These are phyloP conservation scores for Phaffomyces thermotolerans DNA, from an alignment of 805 yeast genomes.

Conservation along the genomic window DNA sequence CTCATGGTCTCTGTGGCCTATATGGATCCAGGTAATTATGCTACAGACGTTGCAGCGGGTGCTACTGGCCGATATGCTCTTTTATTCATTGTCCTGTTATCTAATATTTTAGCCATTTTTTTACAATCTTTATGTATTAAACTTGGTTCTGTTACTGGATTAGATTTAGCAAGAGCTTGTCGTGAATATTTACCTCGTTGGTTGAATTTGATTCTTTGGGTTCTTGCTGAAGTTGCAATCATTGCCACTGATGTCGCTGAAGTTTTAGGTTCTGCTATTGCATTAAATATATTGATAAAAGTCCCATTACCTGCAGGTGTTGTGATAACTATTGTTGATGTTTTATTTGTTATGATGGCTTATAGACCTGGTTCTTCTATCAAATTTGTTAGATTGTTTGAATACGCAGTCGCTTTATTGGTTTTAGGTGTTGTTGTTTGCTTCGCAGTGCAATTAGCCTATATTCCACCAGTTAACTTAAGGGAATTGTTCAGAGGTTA, in stretches of 20 bases:
- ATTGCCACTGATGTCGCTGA: slow-evolving; percentile 92
- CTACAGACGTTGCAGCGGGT: slow-evolving; percentile 86
- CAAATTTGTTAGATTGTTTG: slow-evolving; percentile 66
- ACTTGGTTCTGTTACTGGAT: slow-evolving; percentile 83
- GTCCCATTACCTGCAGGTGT: slow-evolving; percentile 79
- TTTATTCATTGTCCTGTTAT: slow-evolving; percentile 61
- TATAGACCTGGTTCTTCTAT: slow-evolving; percentile 73
- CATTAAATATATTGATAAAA: slow-evolving; percentile 65
- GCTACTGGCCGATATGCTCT: slow-evolving; percentile 70
- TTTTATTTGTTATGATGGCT: slow-evolving; percentile 69
- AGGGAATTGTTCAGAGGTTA: slow-evolving; percentile 56
- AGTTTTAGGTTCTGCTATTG: slow-evolving; percentile 88
- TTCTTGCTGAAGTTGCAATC: slow-evolving; percentile 82
- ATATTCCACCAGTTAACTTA: slow-evolving; percentile 37
- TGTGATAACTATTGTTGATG: slow-evolving; percentile 71
- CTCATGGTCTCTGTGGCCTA: slow-evolving; percentile 84
- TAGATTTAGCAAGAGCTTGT: slow-evolving; percentile 83
- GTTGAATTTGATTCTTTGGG: slow-evolving; percentile 56
- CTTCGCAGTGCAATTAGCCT: slow-evolving; percentile 64
- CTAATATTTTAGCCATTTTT: slow-evolving; percentile 80
- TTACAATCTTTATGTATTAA: slow-evolving; percentile 79
- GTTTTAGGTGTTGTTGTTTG: slow-evolving; percentile 74
- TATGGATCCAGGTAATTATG: slow-evolving; percentile 91
- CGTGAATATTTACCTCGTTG: slow-evolving; percentile 59
- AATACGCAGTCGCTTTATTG: slow-evolving; percentile 60